phyloP scores from a whole-genome alignment of 139 green algal species.

The Zygnema circumcarinatum region DNA sequence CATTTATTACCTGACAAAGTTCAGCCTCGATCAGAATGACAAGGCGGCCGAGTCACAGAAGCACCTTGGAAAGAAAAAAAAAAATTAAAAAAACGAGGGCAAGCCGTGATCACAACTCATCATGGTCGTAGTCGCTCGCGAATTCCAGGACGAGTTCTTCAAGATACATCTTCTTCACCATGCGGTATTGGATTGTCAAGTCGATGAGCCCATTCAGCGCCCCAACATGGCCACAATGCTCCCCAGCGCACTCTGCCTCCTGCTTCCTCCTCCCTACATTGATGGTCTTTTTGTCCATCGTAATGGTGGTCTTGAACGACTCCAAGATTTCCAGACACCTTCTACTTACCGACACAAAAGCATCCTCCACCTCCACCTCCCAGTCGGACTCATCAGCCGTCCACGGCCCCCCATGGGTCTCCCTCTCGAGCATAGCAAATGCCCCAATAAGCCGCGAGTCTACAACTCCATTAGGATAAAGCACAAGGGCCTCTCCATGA shows the following conservation, averaged over 20 bases:
- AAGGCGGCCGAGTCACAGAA: too few relatives aligned
- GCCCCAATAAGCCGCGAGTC: neutral
- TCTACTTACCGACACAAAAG: neutral
- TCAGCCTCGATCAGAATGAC: too few relatives aligned
- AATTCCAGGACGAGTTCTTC: neutral
- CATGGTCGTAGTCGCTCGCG: neutral
- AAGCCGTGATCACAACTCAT: neutral
- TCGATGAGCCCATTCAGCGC: slow-evolving; percentile 7
- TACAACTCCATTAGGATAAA: neutral
- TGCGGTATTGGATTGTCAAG: slow-evolving; percentile 11
- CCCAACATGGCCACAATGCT: neutral
- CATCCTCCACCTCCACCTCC: slow-evolving; percentile 10
- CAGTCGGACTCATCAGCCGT: neutral
- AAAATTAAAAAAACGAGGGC: too few relatives aligned
- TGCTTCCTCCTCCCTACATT: neutral
- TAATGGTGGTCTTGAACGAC: neutral
- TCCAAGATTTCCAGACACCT: neutral
- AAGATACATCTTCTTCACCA: slow-evolving; percentile 1
- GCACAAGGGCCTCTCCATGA: neutral
- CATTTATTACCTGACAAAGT: too few relatives aligned
- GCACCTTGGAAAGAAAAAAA: too few relatives aligned
- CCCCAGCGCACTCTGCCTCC: neutral
- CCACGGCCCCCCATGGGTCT: neutral
- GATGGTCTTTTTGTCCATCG: neutral
- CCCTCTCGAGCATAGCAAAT: neutral